These are phyloP conservation scores for Aspergillus brunneoviolaceus DNA, from an alignment of 2,329 filamentous ascomycete genomes.

Conservation along the genomic window DNA sequence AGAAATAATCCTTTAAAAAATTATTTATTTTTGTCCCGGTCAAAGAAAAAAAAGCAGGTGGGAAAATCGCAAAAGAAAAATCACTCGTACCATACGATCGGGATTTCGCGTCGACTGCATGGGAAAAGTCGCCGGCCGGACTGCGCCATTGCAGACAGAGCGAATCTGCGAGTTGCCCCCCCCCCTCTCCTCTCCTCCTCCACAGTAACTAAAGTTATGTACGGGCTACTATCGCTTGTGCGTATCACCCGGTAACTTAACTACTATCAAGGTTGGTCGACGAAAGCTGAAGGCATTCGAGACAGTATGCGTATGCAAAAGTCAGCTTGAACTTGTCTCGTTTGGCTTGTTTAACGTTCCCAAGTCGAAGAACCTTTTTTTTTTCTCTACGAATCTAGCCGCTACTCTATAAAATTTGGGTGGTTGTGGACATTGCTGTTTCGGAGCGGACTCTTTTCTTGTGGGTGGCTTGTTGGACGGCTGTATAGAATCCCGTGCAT, in stretches of 20 bases:
- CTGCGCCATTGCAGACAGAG: slow-evolving; percentile 3
- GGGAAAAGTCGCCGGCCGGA: slow-evolving; percentile 11
- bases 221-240: neutral
- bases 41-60: neutral
- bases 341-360: neutral
- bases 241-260: neutral
- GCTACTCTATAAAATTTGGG: no score
- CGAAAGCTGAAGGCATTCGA: neutral
- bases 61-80: neutral
- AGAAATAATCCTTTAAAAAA: neutral
- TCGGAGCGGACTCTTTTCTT: neutral
- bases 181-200: neutral
- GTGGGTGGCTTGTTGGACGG: neutral
- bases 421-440: neutral
- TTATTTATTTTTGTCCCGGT: neutral
- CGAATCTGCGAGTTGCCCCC: neutral
- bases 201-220: neutral
- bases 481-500: neutral
- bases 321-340: neutral
- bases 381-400: no score
- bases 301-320: neutral
- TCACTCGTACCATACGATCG: slow-evolving; percentile 26
- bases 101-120: slow-evolving; percentile 19
- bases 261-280: neutral
- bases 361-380: no score